Conservation (phyloP, 2,329 filamentous ascomycete genomes). For the Byssothecium circinans region DNA sequence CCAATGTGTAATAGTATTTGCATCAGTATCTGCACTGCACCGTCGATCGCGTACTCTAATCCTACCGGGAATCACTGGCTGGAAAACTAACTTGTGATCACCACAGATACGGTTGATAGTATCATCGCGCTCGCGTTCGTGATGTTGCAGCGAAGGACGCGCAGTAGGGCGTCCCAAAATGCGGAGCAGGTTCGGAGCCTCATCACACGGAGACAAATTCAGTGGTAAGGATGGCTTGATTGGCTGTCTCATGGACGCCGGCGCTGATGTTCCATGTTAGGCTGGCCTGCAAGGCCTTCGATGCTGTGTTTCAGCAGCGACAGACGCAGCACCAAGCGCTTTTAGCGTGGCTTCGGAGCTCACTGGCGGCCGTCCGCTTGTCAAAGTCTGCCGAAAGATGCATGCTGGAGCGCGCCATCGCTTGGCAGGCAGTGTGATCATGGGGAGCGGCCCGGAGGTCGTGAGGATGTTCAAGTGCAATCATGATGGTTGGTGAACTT, state of each 20-base stretch:
- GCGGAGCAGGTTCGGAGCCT: constrained; percentile 43
- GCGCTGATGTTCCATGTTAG: constrained; percentile 45
- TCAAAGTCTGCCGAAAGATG: constrained; percentile 29
- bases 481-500: background rate
- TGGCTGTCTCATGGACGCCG: constrained; percentile 19
- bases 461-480: background rate
- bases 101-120: constrained; percentile 64
- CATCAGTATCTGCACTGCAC: constrained; percentile 19
- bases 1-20: constrained; percentile 15
- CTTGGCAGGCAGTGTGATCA: constrained; percentile 17
- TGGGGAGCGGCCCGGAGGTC: background rate
- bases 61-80: constrained; percentile 18
- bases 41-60: constrained; percentile 24
- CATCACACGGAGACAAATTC: constrained; percentile 62
- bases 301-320: constrained; percentile 65
- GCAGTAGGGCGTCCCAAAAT: constrained; percentile 53
- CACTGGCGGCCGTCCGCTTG: constrained; percentile 33
- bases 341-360: constrained; percentile 65
- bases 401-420: constrained; percentile 30
- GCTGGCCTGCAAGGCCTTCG: constrained; percentile 71
- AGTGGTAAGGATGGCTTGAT: constrained; percentile 58
- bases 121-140: constrained; percentile 66
- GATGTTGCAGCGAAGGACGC: constrained; percentile 61
- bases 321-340: constrained; percentile 69
- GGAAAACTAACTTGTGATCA: background rate